Percentiles rank a stretch among this genome's conserved stretches.
phyloP scores from a whole-genome alignment of 2,329 filamentous ascomycete species.

The Phialophora tarda region DNA sequence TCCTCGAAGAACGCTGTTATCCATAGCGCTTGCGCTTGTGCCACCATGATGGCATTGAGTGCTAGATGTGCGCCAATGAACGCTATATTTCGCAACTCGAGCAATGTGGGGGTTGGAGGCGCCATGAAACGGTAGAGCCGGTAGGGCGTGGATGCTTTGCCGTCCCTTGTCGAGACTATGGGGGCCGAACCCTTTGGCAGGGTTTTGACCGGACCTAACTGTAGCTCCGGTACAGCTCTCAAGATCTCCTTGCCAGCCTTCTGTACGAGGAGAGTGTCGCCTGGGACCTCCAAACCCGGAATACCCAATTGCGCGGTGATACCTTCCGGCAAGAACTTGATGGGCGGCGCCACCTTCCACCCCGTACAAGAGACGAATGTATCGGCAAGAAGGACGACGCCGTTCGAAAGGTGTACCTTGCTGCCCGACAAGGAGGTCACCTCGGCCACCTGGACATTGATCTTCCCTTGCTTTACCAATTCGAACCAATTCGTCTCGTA shows the following conservation, averaged over 20 bases:
- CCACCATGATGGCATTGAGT: constrained; percentile 52
- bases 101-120: constrained; percentile 40
- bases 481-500: constrained; percentile 64
- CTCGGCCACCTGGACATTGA: constrained; percentile 57
- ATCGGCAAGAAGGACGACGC: constrained; percentile 54
- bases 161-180: constrained; percentile 28
- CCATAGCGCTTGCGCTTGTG: constrained; percentile 62
- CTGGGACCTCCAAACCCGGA: neutral
- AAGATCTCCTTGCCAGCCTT: constrained; percentile 57
- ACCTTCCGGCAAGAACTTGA: constrained; percentile 52
- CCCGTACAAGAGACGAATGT: constrained; percentile 62
- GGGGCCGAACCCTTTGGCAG: constrained; percentile 38
- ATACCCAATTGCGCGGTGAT: constrained; percentile 40
- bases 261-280: constrained; percentile 31
- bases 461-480: constrained; percentile 59
- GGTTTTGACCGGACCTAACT: neutral
- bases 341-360: constrained; percentile 58
- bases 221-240: neutral
- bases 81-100: constrained; percentile 48
- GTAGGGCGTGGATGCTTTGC: constrained; percentile 1
- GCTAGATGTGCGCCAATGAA: constrained; percentile 56
- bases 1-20: constrained; percentile 67
- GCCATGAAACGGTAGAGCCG: constrained; percentile 54
- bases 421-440: constrained; percentile 11
- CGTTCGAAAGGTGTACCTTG: constrained; percentile 57